Percentiles rank a stretch among this genome's conserved stretches.
Conservation (phyloP, 2,329 filamentous ascomycete genomes). For the Fusarium ramigenum region DNA sequence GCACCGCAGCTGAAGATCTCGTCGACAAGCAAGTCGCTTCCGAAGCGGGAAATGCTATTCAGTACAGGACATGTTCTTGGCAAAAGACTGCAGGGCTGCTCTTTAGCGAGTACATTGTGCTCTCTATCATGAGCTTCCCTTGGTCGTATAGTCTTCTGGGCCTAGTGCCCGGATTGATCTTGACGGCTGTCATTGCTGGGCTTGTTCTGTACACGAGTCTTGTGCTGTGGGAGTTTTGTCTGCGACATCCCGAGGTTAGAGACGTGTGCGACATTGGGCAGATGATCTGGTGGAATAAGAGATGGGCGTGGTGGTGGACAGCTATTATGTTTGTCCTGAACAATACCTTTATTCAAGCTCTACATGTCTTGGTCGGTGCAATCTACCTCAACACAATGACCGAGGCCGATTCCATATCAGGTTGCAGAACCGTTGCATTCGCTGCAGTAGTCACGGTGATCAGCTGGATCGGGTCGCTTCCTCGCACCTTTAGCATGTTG, state of each 20-base stretch:
- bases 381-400: conserved; percentile 92
- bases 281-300: conserved; percentile 87
- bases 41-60: conserved; percentile 81
- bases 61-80: conserved; percentile 94
- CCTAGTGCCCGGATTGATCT: conserved; percentile 81
- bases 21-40: conserved; percentile 73
- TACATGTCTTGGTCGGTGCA: conserved; percentile 84
- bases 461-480: conserved; percentile 81
- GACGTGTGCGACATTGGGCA: conserved; percentile 94
- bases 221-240: conserved; percentile 80
- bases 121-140: conserved; percentile 92
- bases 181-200: conserved; percentile 80
- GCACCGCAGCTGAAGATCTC: conserved; percentile 57
- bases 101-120: conserved; percentile 94
- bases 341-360: conserved; percentile 86
- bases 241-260: conserved; percentile 87
- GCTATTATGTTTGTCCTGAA: conserved; percentile 92
- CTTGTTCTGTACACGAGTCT: conserved; percentile 80
- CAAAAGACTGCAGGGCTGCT: conserved; percentile 90
- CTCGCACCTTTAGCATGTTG: conserved; percentile 83
- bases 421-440: conserved; percentile 81
- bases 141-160: conserved; percentile 90
- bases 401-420: conserved; percentile 66
- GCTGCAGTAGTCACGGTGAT: conserved; percentile 76
- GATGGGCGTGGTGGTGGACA: conserved; percentile 73